Base-by-base conservation (phyloP, 2,329 filamentous ascomycete species). In the Scedosporium aurantiacum region DNA sequence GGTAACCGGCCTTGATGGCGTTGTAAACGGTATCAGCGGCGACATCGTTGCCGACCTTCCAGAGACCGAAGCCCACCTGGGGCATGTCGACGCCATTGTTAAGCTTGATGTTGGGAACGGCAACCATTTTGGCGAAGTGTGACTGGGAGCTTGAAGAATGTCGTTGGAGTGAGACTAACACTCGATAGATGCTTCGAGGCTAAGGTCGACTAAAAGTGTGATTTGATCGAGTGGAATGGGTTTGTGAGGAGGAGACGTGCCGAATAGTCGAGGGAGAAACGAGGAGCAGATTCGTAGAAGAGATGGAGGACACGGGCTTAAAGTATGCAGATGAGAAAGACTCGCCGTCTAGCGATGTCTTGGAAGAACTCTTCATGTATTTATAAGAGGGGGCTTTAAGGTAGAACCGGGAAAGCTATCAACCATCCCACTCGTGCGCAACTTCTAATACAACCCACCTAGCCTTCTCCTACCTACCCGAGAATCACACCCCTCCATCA, bases 1-100 rank as follows among this genome's bases (percentile, higher is more conserved):
- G 78, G 74, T 85, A 85, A 47, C 82, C 82, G 58, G 75, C 75
- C 76, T 85, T 85, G 76, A 85, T 84, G 70, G 83, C 84, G 65
- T 91, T 86, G 80, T 93, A 93, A 67, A 93, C 85, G 63, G 83
- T 84, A 68, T 93, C 88, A 68, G 89, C 85, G 70, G 83, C 86
- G 61, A 83, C 85, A 60, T 83, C 82, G 67, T 88, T 88, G 73
- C 84, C 84, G 66, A 94, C 88, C 78, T 94, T 94, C 90, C 90
- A 94, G 67, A 93, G 82, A 63, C 87, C 87, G 71, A 89, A 89
- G 73, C 87, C 87, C 66, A 90, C 86, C 72, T 87, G 82, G 70
- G 87, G 87, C 87, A 90, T 90, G 68, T 88, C 79, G 68, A 82
- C 70, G 74, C 85, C 84, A 73, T 78, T 84, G 75, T 77, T 86